A percentile compares a stretch with the other conserved stretches of the same genome.
phyloP scores from a whole-genome alignment of 306 rosid genomes.

The Cucurbita maxima region DNA sequence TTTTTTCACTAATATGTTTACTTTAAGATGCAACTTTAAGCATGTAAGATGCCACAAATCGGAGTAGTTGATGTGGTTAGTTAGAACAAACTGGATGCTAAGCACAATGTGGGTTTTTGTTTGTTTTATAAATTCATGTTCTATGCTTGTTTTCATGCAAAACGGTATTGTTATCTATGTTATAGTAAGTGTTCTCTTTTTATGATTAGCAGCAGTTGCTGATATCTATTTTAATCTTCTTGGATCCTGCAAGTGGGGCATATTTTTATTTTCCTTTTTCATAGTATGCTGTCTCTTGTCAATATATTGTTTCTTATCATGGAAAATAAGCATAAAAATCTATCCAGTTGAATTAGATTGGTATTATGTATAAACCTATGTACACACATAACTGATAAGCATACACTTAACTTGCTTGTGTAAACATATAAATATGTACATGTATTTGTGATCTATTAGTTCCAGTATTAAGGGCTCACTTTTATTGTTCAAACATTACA shows the following conservation, averaged over 20 bases:
- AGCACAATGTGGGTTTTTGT: background rate
- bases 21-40: background rate
- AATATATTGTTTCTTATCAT: background rate
- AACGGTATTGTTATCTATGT: background rate
- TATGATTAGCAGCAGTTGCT: background rate
- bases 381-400: background rate
- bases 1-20: background rate
- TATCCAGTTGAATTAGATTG: background rate
- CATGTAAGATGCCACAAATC: background rate
- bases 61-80: background rate
- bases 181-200: background rate
- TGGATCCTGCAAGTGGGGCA: background rate
- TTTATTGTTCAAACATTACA: conserved; percentile 23
- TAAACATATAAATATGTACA: background rate
- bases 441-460: background rate
- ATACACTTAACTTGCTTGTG: background rate
- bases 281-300: background rate
- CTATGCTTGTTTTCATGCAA: background rate
- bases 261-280: background rate
- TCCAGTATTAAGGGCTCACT: background rate
- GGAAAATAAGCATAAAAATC: background rate
- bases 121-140: background rate
- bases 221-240: background rate
- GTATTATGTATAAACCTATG: background rate
- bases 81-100: background rate